Conservation (phyloP, 75 land plant genomes). For the Chamaecyparis obtusa region DNA sequence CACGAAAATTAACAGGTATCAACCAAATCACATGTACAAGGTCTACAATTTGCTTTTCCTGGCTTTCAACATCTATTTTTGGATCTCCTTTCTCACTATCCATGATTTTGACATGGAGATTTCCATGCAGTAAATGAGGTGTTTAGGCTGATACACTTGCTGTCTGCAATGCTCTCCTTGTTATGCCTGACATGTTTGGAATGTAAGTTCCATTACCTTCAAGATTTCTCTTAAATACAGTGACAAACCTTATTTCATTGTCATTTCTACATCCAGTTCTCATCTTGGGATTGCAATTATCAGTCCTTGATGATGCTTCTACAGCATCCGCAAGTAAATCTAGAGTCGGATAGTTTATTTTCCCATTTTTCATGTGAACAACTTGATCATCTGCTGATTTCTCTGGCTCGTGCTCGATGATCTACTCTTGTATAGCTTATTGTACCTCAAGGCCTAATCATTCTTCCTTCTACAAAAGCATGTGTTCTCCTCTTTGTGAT, state of each 20-base stretch:
- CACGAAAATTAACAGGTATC: slow-evolving; percentile 34
- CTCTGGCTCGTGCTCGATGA: no score
- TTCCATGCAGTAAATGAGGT: no score
- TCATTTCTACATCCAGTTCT: slow-evolving; percentile 1
- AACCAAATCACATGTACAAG: not conserved
- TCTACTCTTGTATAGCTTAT: no score
- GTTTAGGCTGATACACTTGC: no score
- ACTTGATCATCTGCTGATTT: not conserved
- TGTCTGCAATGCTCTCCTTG: no score
- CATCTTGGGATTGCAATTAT: slow-evolving; percentile 1
- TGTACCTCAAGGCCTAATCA: no score
- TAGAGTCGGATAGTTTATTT: slow-evolving; percentile 7
- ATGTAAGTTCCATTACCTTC: not conserved
- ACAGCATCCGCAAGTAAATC: slow-evolving; percentile 10
- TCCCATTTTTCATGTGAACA: not conserved
- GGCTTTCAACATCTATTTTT: no score
- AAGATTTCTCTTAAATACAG: slow-evolving; percentile 1
- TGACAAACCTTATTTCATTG: slow-evolving; percentile 8
- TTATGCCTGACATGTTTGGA: no score
- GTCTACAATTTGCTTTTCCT: not conserved
- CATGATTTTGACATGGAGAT: no score
- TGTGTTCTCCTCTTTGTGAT: no score
- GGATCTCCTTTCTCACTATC: no score
- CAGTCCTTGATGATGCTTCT: slow-evolving; percentile 9
- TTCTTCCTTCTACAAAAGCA: no score